These are phyloP conservation scores for Anthoceros angustus DNA, from an alignment of 225 moss, liverwort and hornwort species.

Conservation along the genomic window DNA sequence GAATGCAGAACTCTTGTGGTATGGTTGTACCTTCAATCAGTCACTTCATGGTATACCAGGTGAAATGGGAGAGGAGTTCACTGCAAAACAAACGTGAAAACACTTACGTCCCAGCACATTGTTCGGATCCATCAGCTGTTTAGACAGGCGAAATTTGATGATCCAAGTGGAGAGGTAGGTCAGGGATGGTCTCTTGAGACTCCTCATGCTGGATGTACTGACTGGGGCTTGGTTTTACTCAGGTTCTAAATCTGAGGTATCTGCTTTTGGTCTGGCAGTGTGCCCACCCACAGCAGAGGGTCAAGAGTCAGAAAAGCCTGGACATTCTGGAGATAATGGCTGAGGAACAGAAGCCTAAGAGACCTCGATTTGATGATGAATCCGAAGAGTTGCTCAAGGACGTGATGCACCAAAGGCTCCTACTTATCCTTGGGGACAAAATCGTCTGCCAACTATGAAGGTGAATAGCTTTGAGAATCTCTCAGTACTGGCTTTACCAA, in stretches of 20 bases:
- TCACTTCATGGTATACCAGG: conserved; percentile 16
- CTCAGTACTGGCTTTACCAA: neutral
- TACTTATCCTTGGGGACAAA: conserved; percentile 87
- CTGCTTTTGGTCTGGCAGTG: conserved; percentile 17
- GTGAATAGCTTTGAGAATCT: conserved; percentile 15
- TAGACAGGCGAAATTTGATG: conserved; percentile 97
- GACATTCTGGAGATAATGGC: conserved; percentile 59
- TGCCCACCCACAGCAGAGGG: conserved; percentile 73
- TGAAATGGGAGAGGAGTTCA: conserved; percentile 73
- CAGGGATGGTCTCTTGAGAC: neutral
- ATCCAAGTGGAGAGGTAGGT: conserved; percentile 74
- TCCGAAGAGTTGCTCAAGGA: conserved; percentile 52
- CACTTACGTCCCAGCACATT: conserved; percentile 70
- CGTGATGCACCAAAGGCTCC: conserved; percentile 47
- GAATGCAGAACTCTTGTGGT: no score
- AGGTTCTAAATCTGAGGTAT: no score
- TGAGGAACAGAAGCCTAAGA: conserved; percentile 39
- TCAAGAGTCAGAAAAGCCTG: conserved; percentile 48
- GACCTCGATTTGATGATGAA: conserved; percentile 48
- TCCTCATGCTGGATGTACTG: neutral
- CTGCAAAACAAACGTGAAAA: conserved; percentile 60
- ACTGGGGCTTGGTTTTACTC: no score
- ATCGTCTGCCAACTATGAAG: conserved; percentile 92
- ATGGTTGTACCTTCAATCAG: no score
- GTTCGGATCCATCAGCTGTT: conserved; percentile 87